A percentile compares a stretch with the other conserved stretches of the same genome.
These are phyloP conservation scores for Bretschneidera sinensis DNA, from an alignment of 345 rosid species.

Conservation along the genomic window DNA sequence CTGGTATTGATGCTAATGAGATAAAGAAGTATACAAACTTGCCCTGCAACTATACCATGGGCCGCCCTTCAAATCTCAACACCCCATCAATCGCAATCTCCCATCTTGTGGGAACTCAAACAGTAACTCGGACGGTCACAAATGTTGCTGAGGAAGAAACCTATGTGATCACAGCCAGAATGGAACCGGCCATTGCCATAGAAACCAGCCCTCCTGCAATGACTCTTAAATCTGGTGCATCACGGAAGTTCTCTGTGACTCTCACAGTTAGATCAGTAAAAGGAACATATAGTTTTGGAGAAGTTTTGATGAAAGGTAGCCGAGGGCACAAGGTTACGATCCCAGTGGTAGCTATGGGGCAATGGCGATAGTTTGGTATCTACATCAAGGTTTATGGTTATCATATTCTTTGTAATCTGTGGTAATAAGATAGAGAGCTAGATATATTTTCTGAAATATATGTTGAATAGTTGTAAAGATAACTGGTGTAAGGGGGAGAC, in stretches of 20 bases:
- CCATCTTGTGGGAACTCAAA: constrained; percentile 65
- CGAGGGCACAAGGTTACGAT: constrained; percentile 84
- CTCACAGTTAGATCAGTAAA: constrained; percentile 66
- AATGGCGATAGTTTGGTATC: constrained; percentile 40
- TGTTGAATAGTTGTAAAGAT: constrained; percentile 38
- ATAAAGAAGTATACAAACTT: constrained; percentile 66
- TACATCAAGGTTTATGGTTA: constrained; percentile 23
- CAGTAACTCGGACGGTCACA: constrained; percentile 67
- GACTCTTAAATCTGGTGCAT: constrained; percentile 68
- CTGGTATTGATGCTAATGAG: constrained; percentile 74
- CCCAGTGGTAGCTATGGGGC: constrained; percentile 85
- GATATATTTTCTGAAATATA: constrained; percentile 21
- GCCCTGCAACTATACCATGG: constrained; percentile 75
- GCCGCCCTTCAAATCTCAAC: constrained; percentile 83
- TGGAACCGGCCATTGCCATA: constrained; percentile 81
- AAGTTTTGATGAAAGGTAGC: constrained; percentile 82
- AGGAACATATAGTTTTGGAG: constrained; percentile 78
- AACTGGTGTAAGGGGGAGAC: constrained; percentile 25
- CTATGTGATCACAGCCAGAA: constrained; percentile 63
- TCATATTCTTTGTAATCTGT: constrained; percentile 60
- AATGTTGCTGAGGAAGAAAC: constrained; percentile 85
- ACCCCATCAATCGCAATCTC: constrained; percentile 83
- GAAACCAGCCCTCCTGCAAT: constrained; percentile 84
- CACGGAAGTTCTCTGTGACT: constrained; percentile 56
- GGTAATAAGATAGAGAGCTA: constrained; percentile 44